Evolutionary conservation across 208 protist species (phyloP), one percentile per base, ranked within the genome.

Genomic region (Acanthamoeba healyi): DNA sequence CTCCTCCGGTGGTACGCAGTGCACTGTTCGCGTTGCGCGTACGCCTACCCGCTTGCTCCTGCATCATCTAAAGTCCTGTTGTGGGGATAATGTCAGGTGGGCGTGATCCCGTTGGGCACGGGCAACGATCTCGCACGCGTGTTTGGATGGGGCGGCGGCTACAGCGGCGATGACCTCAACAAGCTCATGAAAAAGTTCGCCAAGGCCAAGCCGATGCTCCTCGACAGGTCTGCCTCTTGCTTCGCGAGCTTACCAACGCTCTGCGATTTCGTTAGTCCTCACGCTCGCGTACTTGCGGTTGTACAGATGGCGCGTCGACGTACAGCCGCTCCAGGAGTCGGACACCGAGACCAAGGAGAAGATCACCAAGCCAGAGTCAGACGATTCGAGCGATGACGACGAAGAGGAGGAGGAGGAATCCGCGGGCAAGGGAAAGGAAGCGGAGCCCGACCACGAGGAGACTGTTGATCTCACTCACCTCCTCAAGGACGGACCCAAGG

Each of bases 71-170:
- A n/a, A n/a, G n/a, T n/a, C n/a, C n/a, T n/a, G n/a, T n/a, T n/a
- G n/a, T n/a, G n/a, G n/a, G n/a, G n/a, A n/a, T n/a, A n/a, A n/a
- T n/a, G n/a, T 4, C 46, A 63, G 84, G 58, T 91, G 34, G 84
- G 84, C 34, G 58, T 72, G 42, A 91, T 91, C n/a, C 84, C 84
- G 34, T 46, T 91, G 36, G 84, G 84, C 84, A 91, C 84, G 12
- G 84, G 84, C 15, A 91, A 91, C 32, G 84, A 91, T 58, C 56
- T 91, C 2, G 84, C 84, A 7, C 51, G 84, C 56, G 84, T 74
- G 84, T 91, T 91, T 38, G 84, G 84, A 29, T 91, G 84, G 84
- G 84, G 84, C 36, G 56, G 84, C 15, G 74, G 82, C 46, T 90
- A 84, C 74, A 84, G 74, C 74, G 74, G 74, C 44, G 74, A 84